Evolutionary conservation across 2,329 filamentous ascomycete genomes (phyloP), one percentile per base, ranked within the genome.

Genomic region (Colletotrichum cereale): DNA sequence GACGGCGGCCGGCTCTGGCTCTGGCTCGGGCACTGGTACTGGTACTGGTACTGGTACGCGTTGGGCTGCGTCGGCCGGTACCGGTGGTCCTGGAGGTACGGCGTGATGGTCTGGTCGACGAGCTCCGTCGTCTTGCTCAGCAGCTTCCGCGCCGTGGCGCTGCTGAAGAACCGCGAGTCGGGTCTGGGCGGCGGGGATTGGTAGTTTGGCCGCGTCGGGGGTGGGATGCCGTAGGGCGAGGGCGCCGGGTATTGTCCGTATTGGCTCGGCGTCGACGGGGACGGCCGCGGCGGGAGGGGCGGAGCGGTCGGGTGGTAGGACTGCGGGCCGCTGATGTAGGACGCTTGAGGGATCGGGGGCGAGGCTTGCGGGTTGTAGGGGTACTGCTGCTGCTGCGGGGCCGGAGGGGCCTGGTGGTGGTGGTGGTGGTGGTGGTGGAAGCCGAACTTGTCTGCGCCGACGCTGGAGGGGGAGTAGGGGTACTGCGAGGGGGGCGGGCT

Each of bases 61-160:
- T 58, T 47, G 38, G 44, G 62, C 40, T 68, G 73, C 14, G 55
- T 60, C 42, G 70, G 73, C 56, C 66, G 67, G 71, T 73, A 67
- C 21, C 67, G 66, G 44, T 65, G 53, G 40, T 72, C 66, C 48
- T 67, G 67, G 40, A 76, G 67, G 47, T 74, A 72, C 1, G 75
- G 75, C 47, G 71, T 66, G 24, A 76, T 69, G 31, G 75, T 80
- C 57, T 75, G 80, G 72, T 82, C 81, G 29, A 82, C 72, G 16
- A 77, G 78, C 56, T 80, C 76, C 31, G 78, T 78, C 34, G 80
- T 82, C 75, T 79, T 82, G 62, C 77, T 79, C 16, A 82, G 61
- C 77, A 80, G 81, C 65, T 78, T 80, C 67, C 79, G 76, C 1
- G 79, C 81, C 24, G 79, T 79, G 42, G 76, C 77, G 68, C 77